These are phyloP conservation scores for Phoma herbarum DNA, from an alignment of 2,329 filamentous ascomycete genomes.

Conservation along the genomic window DNA sequence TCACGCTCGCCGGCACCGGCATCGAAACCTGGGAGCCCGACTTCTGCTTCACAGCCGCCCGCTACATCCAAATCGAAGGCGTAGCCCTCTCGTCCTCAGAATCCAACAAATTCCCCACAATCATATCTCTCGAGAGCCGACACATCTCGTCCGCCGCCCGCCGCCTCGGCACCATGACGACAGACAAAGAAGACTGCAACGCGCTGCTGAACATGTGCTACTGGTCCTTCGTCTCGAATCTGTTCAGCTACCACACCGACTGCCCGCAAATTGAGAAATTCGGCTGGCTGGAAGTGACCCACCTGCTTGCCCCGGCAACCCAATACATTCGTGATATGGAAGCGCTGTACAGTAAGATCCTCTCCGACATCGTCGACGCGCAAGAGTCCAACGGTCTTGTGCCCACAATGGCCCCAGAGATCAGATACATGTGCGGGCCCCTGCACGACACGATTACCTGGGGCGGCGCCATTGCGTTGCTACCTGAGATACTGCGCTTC, in stretches of 20 bases:
- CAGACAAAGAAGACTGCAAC: slow-evolving; percentile 55
- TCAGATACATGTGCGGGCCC: slow-evolving; percentile 60
- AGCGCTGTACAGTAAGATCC: slow-evolving; percentile 57
- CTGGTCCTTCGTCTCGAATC: slow-evolving; percentile 54
- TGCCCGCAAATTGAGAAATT: slow-evolving; percentile 54
- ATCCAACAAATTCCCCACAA: slow-evolving; percentile 37
- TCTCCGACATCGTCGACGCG: slow-evolving; percentile 58
- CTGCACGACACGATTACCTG: slow-evolving; percentile 59
- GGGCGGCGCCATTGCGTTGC: slow-evolving; percentile 52
- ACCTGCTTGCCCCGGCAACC: slow-evolving; percentile 56
- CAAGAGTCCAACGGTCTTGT: slow-evolving; percentile 56
- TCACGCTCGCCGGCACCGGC: slow-evolving; percentile 45
- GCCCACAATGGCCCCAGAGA: slow-evolving; percentile 60
- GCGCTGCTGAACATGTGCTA: slow-evolving; percentile 56
- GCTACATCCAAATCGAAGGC: slow-evolving; percentile 55
- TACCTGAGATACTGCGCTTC: slow-evolving; percentile 48
- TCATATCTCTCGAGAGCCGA: slow-evolving; percentile 49
- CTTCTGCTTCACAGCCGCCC: slow-evolving; percentile 55
- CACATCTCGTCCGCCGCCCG: slow-evolving; percentile 54
- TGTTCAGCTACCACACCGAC: slow-evolving; percentile 57
- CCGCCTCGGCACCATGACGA: slow-evolving; percentile 50
- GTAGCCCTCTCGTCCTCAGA: slow-evolving; percentile 36
- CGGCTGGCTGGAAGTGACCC: slow-evolving; percentile 60
- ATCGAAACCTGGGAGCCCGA: slow-evolving; percentile 52
- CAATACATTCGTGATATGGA: slow-evolving; percentile 60